These are phyloP conservation scores for Pythium aristosporum DNA, from an alignment of 352 stramenopile genomes.

Conservation along the genomic window DNA sequence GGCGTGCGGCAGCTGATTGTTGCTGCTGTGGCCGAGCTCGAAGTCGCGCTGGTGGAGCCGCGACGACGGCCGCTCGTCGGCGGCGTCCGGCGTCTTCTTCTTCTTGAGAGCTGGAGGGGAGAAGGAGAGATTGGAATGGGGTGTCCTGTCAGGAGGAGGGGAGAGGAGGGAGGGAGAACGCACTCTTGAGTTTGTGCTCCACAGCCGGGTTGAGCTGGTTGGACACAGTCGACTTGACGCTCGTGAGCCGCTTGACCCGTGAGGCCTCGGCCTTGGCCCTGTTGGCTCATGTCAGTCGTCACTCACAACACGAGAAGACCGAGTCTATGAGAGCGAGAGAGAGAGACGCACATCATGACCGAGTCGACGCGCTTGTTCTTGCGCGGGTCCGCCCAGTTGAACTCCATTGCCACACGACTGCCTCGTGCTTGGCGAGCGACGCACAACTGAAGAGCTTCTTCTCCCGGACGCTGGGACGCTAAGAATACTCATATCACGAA, in stretches of 20 bases:
- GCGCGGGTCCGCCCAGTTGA: slow-evolving; percentile 82
- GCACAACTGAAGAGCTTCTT: no score
- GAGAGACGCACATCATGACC: slow-evolving; percentile 67
- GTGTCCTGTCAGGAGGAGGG: neutral
- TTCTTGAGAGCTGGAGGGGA: slow-evolving; percentile 23
- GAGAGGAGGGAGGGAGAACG: slow-evolving; percentile 10
- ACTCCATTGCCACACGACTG: slow-evolving; percentile 46
- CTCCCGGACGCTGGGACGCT: neutral
- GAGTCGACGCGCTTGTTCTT: slow-evolving; percentile 73
- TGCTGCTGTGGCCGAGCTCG: slow-evolving; percentile 9
- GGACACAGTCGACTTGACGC: slow-evolving; percentile 71
- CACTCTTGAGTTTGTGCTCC: slow-evolving; percentile 72
- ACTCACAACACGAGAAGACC: no score
- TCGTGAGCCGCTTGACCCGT: slow-evolving; percentile 68
- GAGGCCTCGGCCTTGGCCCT: slow-evolving; percentile 73
- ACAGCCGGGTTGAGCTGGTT: slow-evolving; percentile 67
- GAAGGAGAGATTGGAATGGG: no score
- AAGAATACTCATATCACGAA: slow-evolving; percentile 8
- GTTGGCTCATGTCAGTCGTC: neutral
- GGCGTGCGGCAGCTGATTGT: slow-evolving; percentile 2
- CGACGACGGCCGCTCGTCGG: slow-evolving; percentile 22
- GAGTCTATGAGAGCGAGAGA: slow-evolving; percentile 1
- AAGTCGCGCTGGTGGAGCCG: slow-evolving; percentile 28
- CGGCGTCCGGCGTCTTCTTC: slow-evolving; percentile 6
- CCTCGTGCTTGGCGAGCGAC: neutral